Conservation (phyloP, 176 grass and related monocot genomes). For the Paspalum notatum region DNA sequence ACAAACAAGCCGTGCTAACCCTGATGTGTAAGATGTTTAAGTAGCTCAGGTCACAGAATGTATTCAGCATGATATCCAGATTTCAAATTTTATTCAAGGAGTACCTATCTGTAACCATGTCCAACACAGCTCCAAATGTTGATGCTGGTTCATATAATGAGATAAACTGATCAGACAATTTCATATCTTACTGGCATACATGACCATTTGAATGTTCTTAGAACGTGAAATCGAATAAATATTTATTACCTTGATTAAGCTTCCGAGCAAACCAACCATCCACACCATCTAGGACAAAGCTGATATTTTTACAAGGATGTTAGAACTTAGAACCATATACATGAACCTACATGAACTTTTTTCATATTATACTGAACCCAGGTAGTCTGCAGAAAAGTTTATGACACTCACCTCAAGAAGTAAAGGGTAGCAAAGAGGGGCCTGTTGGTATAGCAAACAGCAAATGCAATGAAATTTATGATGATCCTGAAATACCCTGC, state of each 20-base stretch:
- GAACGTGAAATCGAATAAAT: neutral
- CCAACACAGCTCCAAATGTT: slow-evolving; percentile 98
- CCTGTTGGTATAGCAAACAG: slow-evolving; percentile 68
- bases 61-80: slow-evolving; percentile 23
- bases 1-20: slow-evolving; percentile 95
- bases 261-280: slow-evolving; percentile 84
- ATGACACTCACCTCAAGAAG: slow-evolving; percentile 65
- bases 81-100: slow-evolving; percentile 33
- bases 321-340: no score
- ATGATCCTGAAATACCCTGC: slow-evolving; percentile 91
- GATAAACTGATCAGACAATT: slow-evolving; percentile 36
- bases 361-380: slow-evolving; percentile 6
- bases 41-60: slow-evolving; percentile 31
- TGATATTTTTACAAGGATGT: slow-evolving; percentile 38
- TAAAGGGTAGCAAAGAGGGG: slow-evolving; percentile 82
- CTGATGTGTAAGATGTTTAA: slow-evolving; percentile 52
- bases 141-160: slow-evolving; percentile 67
- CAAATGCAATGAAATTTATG: slow-evolving; percentile 87
- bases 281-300: slow-evolving; percentile 71
- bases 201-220: slow-evolving; percentile 9
- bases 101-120: slow-evolving; percentile 99
- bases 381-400: neutral
- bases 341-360: neutral
- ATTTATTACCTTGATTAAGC: slow-evolving; percentile 75
- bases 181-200: neutral